Evolutionary conservation across 108 stramenopile genomes (phyloP), one percentile per base, ranked within the genome.

Genomic region (Nitzschia putrida): DNA sequence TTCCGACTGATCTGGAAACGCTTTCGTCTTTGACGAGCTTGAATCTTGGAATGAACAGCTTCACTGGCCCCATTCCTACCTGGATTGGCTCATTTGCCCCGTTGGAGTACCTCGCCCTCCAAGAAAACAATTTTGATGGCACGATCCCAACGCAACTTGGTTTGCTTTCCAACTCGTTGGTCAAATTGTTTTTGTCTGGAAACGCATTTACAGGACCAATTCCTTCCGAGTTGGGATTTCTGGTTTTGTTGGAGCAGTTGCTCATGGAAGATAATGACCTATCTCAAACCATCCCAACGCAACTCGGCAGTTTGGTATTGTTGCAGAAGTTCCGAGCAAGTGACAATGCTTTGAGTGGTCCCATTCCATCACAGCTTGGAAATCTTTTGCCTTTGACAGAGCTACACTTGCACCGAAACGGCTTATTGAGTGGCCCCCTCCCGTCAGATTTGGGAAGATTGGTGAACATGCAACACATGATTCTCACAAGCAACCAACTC

Each of bases 31-130:
- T 72, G 8, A 53, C 21, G 26, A 58, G 59, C 24, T 49, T 88
- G 37, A 74, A 76, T 39, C 59, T 88, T 47, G 72, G 73, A 16
- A 64, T 60, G 49, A 88, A 88, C 77, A 60, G 57, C 23, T 72
- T 88, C 49, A 45, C 54, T 10, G 78, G 83, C 12, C 13, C 60
- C 9, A 72, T 88, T 26, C 88, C 88, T 20, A 58, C 13, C 87
- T 7, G 88, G 82, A 34, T 29, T 85, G 9, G 77, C 80, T 44
- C 50, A 66, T 20, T 59, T 85, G 63, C 44, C 11, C 74, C 49
- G 39, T 68, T 76, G 1, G 57, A 54, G 68, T 23, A 12, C 43
- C 25, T 76, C 8, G 54, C 42, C 37, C 34, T 66, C 12, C 12
- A 9, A 39, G 76, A 80, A 40, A 64, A 66, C 21, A 69, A 56